Conservation (phyloP, 306 rosid genomes). For the Senna siamea region DNA sequence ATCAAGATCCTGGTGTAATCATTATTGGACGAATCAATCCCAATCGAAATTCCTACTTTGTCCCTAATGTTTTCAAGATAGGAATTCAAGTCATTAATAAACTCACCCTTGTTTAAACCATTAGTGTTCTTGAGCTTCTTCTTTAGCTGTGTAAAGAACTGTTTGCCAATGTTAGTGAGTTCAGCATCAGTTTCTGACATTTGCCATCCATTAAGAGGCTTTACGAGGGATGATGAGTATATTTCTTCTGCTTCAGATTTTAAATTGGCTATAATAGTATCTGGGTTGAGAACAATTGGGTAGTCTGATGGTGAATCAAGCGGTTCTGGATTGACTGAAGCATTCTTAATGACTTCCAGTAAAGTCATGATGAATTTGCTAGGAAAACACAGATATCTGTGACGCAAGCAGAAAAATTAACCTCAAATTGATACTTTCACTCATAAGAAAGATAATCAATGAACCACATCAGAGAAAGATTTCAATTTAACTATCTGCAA, state of each 20-base stretch:
- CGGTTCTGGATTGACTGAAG: slow-evolving; percentile 46
- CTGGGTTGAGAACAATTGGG: slow-evolving; percentile 73
- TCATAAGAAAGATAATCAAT: not conserved
- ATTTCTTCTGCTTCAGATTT: slow-evolving; percentile 49
- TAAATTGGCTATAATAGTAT: slow-evolving; percentile 53
- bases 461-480: not conserved
- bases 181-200: slow-evolving; percentile 56
- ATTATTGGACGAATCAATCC: slow-evolving; percentile 39
- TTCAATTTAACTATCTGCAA: not conserved
- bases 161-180: slow-evolving; percentile 57
- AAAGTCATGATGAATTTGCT: slow-evolving; percentile 59
- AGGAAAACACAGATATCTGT: slow-evolving; percentile 25
- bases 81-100: slow-evolving; percentile 49
- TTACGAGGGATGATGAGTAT: slow-evolving; percentile 42
- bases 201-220: slow-evolving; percentile 66
- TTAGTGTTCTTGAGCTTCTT: slow-evolving; percentile 47
- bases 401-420: slow-evolving; percentile 17
- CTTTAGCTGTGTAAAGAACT: slow-evolving; percentile 53
- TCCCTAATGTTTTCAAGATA: slow-evolving; percentile 60
- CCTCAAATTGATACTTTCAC: slow-evolving; percentile 7
- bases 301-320: slow-evolving; percentile 49
- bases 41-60: slow-evolving; percentile 48
- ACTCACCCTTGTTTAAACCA: slow-evolving; percentile 53
- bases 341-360: slow-evolving; percentile 64
- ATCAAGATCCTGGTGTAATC: slow-evolving; percentile 51